Evolutionary conservation across 2,329 filamentous ascomycete species (phyloP).

Genomic region (Xylaria sp.): DNA sequence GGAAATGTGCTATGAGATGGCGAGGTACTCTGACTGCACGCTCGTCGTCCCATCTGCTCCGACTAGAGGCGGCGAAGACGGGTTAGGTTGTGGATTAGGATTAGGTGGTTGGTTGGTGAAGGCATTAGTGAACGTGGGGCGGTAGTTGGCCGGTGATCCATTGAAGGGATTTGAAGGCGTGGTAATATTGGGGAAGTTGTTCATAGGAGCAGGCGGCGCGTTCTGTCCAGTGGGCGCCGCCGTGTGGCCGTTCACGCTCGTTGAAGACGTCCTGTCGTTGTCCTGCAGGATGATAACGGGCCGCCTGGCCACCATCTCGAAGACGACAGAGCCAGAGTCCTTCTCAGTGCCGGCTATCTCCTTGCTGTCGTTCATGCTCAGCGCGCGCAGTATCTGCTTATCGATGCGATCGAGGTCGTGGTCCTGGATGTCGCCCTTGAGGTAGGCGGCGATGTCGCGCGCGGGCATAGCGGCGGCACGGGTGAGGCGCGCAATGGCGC

Average conservation of each 20-base stretch:
- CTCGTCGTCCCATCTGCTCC: slow-evolving; percentile 6
- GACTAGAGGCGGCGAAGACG: slow-evolving; percentile 3
- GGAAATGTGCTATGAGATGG: slow-evolving; percentile 7
- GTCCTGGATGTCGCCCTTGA: slow-evolving; percentile 43
- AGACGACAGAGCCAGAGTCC: slow-evolving; percentile 36
- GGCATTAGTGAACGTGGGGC: slow-evolving; percentile 22
- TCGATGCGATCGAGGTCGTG: slow-evolving; percentile 46
- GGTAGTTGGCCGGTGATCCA: slow-evolving; percentile 19
- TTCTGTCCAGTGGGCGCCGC: slow-evolving; percentile 3
- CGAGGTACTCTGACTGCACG: slow-evolving; percentile 24
- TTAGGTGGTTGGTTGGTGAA: slow-evolving; percentile 23
- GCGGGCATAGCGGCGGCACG: slow-evolving; percentile 46
- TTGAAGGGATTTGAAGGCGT: slow-evolving; percentile 7
- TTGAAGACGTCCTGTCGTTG: slow-evolving; percentile 16
- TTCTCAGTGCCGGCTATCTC: slow-evolving; percentile 38
- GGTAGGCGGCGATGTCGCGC: slow-evolving; percentile 44
- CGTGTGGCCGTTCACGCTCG: slow-evolving; percentile 6
- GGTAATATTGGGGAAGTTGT: not conserved
- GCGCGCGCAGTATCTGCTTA: slow-evolving; percentile 46
- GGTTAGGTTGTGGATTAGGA: slow-evolving; percentile 14
- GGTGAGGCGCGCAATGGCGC: slow-evolving; percentile 43
- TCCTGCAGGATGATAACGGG: slow-evolving; percentile 46
- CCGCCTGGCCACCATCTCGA: slow-evolving; percentile 44
- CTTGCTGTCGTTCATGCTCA: slow-evolving; percentile 44
- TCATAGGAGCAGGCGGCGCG: slow-evolving; percentile 14